phyloP scores from a whole-genome alignment of 208 protist genomes.

The Acanthamoeba triangularis region DNA sequence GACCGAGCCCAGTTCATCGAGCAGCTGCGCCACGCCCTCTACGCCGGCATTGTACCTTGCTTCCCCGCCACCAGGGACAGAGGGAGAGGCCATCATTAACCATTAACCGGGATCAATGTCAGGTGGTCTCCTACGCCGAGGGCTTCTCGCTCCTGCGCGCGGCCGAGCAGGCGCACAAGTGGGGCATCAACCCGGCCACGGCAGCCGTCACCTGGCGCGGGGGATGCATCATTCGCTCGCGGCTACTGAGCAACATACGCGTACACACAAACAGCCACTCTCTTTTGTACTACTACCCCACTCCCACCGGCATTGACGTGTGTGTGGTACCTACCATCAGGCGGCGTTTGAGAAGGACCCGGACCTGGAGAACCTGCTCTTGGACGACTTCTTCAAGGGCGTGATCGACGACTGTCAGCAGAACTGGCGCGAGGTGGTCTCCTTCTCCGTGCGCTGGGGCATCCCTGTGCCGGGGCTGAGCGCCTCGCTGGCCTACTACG shows the following conservation, averaged over 20 bases:
- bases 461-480: slow-evolving; percentile 92
- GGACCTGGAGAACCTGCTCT: slow-evolving; percentile 88
- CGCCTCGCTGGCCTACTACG: slow-evolving; percentile 93
- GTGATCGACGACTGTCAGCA: slow-evolving; percentile 61
- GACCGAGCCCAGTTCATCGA: slow-evolving; percentile 85
- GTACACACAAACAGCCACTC: too few relatives aligned
- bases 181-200: too few relatives aligned
- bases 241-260: too few relatives aligned
- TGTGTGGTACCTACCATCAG: neutral
- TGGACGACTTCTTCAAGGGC: slow-evolving; percentile 89
- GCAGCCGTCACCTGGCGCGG: slow-evolving; percentile 94
- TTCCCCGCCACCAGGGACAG: neutral
- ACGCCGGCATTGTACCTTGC: slow-evolving; percentile 88
- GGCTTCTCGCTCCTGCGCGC: slow-evolving; percentile 92
- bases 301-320: too few relatives aligned
- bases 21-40: slow-evolving; percentile 90
- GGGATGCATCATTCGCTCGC: slow-evolving; percentile 96
- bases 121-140: slow-evolving; percentile 91
- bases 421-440: slow-evolving; percentile 88
- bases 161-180: slow-evolving; percentile 68
- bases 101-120: too few relatives aligned
- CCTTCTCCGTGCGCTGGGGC: slow-evolving; percentile 84
- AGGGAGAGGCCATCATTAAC: neutral
- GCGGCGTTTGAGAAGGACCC: slow-evolving; percentile 90
- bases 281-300: too few relatives aligned